Conservation (phyloP, 768 basidiomycete genomes). For the Podaxis mareebaensis region DNA sequence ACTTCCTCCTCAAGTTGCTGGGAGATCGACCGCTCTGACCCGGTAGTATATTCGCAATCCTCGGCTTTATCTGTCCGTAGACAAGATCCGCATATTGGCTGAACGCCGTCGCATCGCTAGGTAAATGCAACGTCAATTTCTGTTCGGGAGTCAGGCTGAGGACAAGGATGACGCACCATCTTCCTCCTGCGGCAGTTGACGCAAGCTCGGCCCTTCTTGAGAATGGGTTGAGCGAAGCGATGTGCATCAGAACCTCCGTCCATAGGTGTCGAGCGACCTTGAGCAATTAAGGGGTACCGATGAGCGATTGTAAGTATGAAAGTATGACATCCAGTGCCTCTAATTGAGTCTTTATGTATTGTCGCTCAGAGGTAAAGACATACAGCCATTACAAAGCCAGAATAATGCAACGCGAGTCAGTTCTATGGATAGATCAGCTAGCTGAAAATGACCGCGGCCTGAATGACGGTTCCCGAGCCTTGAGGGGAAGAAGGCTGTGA, state of each 20-base stretch:
- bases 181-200: conserved; percentile 16
- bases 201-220: conserved; percentile 16
- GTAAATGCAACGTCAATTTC: not conserved
- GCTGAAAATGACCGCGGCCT: not conserved
- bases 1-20: conserved; percentile 55
- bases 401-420: not conserved
- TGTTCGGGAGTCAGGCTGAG: not conserved
- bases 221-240: not conserved
- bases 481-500: not conserved
- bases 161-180: conserved; percentile 1
- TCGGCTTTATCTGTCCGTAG: conserved; percentile 43
- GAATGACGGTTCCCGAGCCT: not conserved
- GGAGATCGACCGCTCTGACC: conserved; percentile 45
- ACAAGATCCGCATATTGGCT: conserved; percentile 56
- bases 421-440: not conserved
- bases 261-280: not conserved
- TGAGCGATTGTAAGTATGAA: not conserved
- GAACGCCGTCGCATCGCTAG: conserved; percentile 57
- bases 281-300: not conserved
- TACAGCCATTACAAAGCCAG: not conserved
- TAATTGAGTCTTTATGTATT: not conserved
- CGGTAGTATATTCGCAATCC: conserved; percentile 61
- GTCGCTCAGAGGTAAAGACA: not conserved
- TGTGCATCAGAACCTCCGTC: not conserved
- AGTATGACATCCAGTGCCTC: not conserved